A percentile compares a stretch with the other conserved stretches of the same genome.
These are phyloP conservation scores for Leccinum longicurvipes DNA, from an alignment of 768 basidiomycete species.

Conservation along the genomic window DNA sequence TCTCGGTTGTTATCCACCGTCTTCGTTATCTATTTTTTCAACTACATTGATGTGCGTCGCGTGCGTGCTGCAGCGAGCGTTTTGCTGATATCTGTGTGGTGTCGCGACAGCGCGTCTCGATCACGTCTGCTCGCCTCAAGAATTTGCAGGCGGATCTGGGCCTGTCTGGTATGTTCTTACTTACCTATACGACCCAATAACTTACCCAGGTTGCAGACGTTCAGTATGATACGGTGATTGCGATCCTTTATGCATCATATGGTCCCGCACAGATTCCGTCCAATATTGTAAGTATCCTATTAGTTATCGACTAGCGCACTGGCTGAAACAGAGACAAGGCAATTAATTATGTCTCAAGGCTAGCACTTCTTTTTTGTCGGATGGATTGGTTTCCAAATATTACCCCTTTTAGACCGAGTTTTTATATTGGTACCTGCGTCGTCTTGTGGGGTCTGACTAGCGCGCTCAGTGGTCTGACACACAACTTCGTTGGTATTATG, in stretches of 20 bases:
- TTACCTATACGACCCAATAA: not conserved
- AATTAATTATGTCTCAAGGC: slow-evolving; percentile 54
- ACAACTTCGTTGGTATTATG: slow-evolving; percentile 52
- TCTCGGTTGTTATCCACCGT: slow-evolving; percentile 54
- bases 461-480: slow-evolving; percentile 57
- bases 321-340: slow-evolving; percentile 33
- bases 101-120: slow-evolving; percentile 40
- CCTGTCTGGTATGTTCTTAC: slow-evolving; percentile 36
- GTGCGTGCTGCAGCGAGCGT: not conserved
- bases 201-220: slow-evolving; percentile 35
- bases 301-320: not conserved
- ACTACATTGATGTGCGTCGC: slow-evolving; percentile 57
- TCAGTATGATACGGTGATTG: slow-evolving; percentile 53
- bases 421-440: slow-evolving; percentile 60
- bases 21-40: slow-evolving; percentile 60
- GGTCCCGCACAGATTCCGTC: slow-evolving; percentile 51
- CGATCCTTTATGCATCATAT: slow-evolving; percentile 57
- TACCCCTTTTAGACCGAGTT: slow-evolving; percentile 45
- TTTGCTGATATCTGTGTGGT: not conserved
- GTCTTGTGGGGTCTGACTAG: slow-evolving; percentile 64
- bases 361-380: not conserved
- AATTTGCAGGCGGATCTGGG: slow-evolving; percentile 48
- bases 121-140: slow-evolving; percentile 48
- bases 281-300: slow-evolving; percentile 4
- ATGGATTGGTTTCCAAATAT: not conserved